Evolutionary conservation across 306 rosid genomes (phyloP), one percentile per base, ranked within the genome.

Genomic region (Sesbania bispinosa): DNA sequence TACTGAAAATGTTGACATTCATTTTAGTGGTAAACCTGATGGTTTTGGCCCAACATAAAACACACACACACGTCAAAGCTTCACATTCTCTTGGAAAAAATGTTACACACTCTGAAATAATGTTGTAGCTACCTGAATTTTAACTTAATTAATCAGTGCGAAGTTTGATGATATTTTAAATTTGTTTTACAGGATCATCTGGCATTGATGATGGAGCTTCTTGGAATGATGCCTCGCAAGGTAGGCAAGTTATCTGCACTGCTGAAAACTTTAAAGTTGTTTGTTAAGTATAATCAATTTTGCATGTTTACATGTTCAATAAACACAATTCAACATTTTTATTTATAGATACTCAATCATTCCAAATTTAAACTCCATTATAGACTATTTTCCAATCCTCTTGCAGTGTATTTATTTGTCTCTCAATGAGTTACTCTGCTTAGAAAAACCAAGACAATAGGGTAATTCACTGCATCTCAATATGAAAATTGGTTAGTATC

Each of bases 191-290:
- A 61, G 78, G 78, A 73, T 50, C 78, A 73, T 61, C 42, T 73
- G 52, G 78, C 78, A 48, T 48, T 73, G 71, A 73, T 73, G 78
- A 73, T 73, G 78, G 78, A 73, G 68, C 78, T 73, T 61, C 62
- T 73, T 26, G 78, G 78, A n/a, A n/a, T n/a, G n/a, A n/a, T n/a
- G n/a, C n/a, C n/a, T n/a, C n/a, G n/a, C n/a, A n/a, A n/a, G n/a
- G 78, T 73, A 63, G 20, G 72, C 39, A 55, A 38, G 8, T 54
- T 35, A 38, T 62, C 14, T 39, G 24, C 51, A 42, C 14, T 61
- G 46, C 52, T 29, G 62, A 52, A 36, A 39, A 41, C 43, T 19
- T 27, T 62, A 16, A 27, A 67, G 48, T 74, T 51, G 6, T 16
- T 47, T n/a, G n/a, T n/a, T n/a, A 9, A 33, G 24, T 32, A 18